Percentiles rank a stretch among this genome's conserved stretches.
Conservation (phyloP, 225 moss, liverwort and hornwort genomes). For the Climacium dendroides region DNA sequence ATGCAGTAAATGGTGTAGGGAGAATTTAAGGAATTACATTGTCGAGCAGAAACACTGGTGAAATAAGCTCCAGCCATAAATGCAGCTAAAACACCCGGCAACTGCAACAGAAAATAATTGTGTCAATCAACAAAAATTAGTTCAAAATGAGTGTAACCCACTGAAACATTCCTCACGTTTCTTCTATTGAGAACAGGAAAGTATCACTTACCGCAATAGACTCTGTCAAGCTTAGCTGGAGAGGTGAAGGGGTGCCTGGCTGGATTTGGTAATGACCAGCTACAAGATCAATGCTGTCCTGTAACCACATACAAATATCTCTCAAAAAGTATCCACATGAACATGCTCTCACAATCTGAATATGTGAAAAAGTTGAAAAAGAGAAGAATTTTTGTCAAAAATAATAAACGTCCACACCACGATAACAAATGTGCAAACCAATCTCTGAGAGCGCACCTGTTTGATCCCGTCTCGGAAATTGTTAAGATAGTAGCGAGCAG, state of each 20-base stretch:
- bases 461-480: conserved; percentile 90
- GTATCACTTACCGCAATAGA: conserved; percentile 40
- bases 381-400: background rate
- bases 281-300: conserved; percentile 97
- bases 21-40: conserved; percentile 32
- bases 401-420: background rate
- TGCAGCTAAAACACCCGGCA: conserved; percentile 62
- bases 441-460: conserved; percentile 40
- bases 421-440: background rate
- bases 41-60: conserved; percentile 64
- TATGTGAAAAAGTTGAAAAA: background rate
- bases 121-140: background rate
- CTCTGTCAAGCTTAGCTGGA: conserved; percentile 51
- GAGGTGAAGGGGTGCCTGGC: conserved; percentile 57
- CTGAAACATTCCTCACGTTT: background rate
- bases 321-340: background rate
- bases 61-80: conserved; percentile 70
- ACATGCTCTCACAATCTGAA: background rate
- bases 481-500: conserved; percentile 88
- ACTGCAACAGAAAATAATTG: conserved; percentile 36
- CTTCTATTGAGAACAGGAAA: background rate
- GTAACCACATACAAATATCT: background rate
- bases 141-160: background rate
- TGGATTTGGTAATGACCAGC: conserved; percentile 77
- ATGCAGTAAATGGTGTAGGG: background rate